Base-by-base conservation (phyloP, 192 early-diverging fungal species). In the Spinellus fusiger region DNA sequence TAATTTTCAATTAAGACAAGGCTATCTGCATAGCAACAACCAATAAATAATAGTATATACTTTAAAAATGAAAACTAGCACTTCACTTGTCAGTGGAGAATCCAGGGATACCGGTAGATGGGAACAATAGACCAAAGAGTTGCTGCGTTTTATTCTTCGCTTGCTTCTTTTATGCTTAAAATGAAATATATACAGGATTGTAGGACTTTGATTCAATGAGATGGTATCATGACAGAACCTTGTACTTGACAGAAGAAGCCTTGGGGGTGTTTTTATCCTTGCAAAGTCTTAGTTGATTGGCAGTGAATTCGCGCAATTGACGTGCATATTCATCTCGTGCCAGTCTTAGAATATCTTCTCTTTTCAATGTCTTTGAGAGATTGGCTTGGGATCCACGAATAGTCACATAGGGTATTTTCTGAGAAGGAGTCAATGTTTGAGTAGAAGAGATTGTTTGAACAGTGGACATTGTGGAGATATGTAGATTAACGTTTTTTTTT, bases 261-360 rank as follows among this genome's bases (percentile, higher is more conserved):
- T 12, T 44, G 40, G 13, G 40, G 13, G 40, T n/a, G 13, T 44
- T n/a, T n/a, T n/a, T 44, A 18, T 12, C 18, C 15, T 12, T 44
- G 40, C 18, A 44, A 44, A 12, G 40, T n/a, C 40, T 44, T 18
- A 61, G 31, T 26, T 51, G 59, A 10, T 28, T 48, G 31, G 27
- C 49, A 23, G 59, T 68, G 29, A 61, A 56, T 37, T 49, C 37
- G 34, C 28, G 28, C 25, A 56, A 33, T 56, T 62, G 66, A 20
- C 66, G 59, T 26, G 64, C 49, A 38, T 66, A 66, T 58, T 66
- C 64, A 40, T 59, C 38, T 54, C 51, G 44, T 3, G 64, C 64
- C 64, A 66, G 46, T 44, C 34, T 57, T n/a, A 66, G 48, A 5
- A 66, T 46, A 25, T 52, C 49, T 31, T 66, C 64, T 31, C 64